Conservation (phyloP, 306 rosid species). For the Echinosophora koreensis region DNA sequence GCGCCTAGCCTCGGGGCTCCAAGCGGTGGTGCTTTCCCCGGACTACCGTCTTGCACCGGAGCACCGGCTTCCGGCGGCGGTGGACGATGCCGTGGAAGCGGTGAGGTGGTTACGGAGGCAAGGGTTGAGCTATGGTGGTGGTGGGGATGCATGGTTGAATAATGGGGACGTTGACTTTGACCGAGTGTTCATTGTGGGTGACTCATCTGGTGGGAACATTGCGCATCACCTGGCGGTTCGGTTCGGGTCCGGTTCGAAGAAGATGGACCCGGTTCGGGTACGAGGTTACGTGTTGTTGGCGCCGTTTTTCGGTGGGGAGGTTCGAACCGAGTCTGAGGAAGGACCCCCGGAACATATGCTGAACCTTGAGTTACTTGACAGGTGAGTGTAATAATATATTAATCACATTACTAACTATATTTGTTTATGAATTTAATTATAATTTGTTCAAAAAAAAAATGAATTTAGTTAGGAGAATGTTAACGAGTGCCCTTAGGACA, state of each 20-base stretch:
- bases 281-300: slow-evolving; percentile 78
- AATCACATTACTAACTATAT: too few species aligned
- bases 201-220: slow-evolving; percentile 92
- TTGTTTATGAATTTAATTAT: too few species aligned
- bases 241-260: slow-evolving; percentile 44
- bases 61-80: slow-evolving; percentile 78
- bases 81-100: slow-evolving; percentile 74
- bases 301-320: slow-evolving; percentile 92
- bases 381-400: slow-evolving; percentile 48
- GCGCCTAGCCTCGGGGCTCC: slow-evolving; percentile 64
- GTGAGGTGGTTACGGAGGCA: slow-evolving; percentile 75
- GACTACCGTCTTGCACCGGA: slow-evolving; percentile 91
- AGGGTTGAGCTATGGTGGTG: slow-evolving; percentile 34
- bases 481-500: too few species aligned
- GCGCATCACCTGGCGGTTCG: slow-evolving; percentile 88
- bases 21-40: slow-evolving; percentile 62
- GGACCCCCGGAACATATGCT: slow-evolving; percentile 66
- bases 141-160: slow-evolving; percentile 67
- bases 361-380: slow-evolving; percentile 77
- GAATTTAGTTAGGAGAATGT: too few species aligned
- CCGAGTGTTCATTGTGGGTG: slow-evolving; percentile 75
- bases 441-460: too few species aligned
- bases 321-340: slow-evolving; percentile 81
- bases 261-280: slow-evolving; percentile 59
- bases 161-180: slow-evolving; percentile 60